Evolutionary conservation across 1,284 basidiomycete genomes (phyloP), one percentile per base, ranked within the genome.

Genomic region (Somion occarium): DNA sequence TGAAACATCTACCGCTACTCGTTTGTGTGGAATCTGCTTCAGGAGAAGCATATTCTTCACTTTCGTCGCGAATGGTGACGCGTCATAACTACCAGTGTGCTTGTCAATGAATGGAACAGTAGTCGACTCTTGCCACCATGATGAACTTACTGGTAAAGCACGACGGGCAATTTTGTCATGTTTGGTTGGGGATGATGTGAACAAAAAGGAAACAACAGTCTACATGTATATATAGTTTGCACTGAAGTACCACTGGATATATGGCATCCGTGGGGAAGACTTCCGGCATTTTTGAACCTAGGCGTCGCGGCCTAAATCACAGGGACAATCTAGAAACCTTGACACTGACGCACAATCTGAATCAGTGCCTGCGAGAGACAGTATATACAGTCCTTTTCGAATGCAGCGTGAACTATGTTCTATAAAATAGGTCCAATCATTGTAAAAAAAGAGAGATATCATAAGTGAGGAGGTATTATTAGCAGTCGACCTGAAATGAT

Each of bases 21-120:
- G 66, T 39, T 67, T 61, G 60, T 80, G 71, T 2, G 72, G 71
- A 5, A 82, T 73, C 13, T 69, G 66, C 58, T 82, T 81, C 50
- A 81, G 56, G 0, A 69, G 57, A 2, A 82, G 67, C 15, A 78
- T 60, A 54, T 78, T 70, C 59, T 79, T 77, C 46, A 81, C 63
- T 57, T 82, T 82, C 26, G 65, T 66, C n/a, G 74, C 72, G 56
- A 73, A 77, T 1, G 79, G 78, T 5, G 79, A 81, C 2, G 69
- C 67, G 56, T 78, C 69, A 62, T 81, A 80, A 43, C 79, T 81
- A 49, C 4, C 5, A 23, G 5, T 37, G 41, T 20, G 38, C 9
- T 5, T 15, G 38, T 37, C 34, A n/a, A n/a, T n/a, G n/a, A n/a
- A n/a, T n/a, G n/a, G n/a, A n/a, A n/a, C n/a, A n/a, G n/a, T n/a